A percentile compares a stretch with the other conserved stretches of the same genome.
These are phyloP conservation scores for Rhizopogon roseolus DNA, from an alignment of 768 basidiomycete genomes.

Conservation along the genomic window DNA sequence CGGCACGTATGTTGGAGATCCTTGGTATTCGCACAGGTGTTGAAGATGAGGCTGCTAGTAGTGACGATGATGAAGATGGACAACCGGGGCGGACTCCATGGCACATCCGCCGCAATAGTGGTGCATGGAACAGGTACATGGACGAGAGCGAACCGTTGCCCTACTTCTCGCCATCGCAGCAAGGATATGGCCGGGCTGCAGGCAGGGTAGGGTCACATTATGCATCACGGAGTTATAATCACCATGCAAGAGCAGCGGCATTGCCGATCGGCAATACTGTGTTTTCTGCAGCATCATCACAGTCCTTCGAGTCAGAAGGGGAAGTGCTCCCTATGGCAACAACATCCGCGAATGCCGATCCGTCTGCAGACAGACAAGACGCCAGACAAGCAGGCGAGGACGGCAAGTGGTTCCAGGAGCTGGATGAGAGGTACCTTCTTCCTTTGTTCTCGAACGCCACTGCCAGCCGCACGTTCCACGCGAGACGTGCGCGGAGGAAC, in stretches of 20 bases:
- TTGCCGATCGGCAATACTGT: conserved; percentile 25
- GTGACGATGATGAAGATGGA: conserved; percentile 46
- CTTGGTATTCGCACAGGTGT: conserved; percentile 95
- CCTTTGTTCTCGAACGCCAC: conserved; percentile 93
- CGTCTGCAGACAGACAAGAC: conserved; percentile 5
- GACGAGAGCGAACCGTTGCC: conserved; percentile 35
- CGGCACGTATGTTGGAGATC: conserved; percentile 92
- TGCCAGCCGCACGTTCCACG: conserved; percentile 82
- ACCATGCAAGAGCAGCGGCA: conserved; percentile 37
- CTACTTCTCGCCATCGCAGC: conserved; percentile 24
- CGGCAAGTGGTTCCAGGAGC: conserved; percentile 91
- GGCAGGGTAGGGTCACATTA: conserved; percentile 59
- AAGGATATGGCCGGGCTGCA: conserved; percentile 26
- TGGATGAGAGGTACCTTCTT: conserved; percentile 92
- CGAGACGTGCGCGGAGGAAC: conserved; percentile 58
- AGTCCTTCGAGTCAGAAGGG: conserved; percentile 72
- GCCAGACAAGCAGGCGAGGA: conserved; percentile 49
- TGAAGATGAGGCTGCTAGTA: conserved; percentile 79
- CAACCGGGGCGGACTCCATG: conserved; percentile 27
- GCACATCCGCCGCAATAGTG: conserved; percentile 28
- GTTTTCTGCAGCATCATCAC: conserved; percentile 71
- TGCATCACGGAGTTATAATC: conserved; percentile 50
- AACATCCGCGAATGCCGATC: conserved; percentile 30
- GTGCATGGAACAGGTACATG: conserved; percentile 38
- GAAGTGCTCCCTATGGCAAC: conserved; percentile 78